These are phyloP conservation scores for Nannochloris sp. DNA, from an alignment of 139 green algal genomes.

Conservation along the genomic window DNA sequence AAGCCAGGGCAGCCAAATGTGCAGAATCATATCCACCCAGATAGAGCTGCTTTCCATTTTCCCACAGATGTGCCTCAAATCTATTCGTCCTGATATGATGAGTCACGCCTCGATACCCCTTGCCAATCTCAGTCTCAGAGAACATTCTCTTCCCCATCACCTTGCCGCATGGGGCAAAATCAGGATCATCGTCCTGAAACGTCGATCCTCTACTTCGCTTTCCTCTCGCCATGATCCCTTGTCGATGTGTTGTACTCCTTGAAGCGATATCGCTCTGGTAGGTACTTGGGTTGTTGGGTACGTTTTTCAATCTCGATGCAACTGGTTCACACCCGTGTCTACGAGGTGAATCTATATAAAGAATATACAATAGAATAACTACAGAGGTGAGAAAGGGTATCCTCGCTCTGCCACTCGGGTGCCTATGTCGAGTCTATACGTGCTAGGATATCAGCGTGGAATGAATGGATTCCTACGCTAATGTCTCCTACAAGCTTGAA, in stretches of 20 bases:
- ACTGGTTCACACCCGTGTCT: too few relatives aligned
- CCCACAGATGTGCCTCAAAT: conserved; percentile 12
- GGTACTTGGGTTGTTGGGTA: too few relatives aligned
- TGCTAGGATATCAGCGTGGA: too few relatives aligned
- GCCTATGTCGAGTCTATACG: too few relatives aligned
- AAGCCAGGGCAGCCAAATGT: conserved; percentile 12
- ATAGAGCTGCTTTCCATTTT: conserved; percentile 19
- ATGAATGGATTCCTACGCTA: too few relatives aligned
- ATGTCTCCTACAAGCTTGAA: too few relatives aligned
- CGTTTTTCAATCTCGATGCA: too few relatives aligned
- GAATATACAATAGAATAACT: too few relatives aligned
- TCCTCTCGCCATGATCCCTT: not conserved
- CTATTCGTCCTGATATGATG: conserved; percentile 19
- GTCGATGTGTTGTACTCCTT: not conserved
- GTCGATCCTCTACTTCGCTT: not conserved
- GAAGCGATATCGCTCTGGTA: too few relatives aligned
- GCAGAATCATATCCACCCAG: conserved; percentile 10
- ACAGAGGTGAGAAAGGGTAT: too few relatives aligned
- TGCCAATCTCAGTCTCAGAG: not conserved
- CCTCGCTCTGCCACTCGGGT: too few relatives aligned
- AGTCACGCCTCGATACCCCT: conserved; percentile 14
- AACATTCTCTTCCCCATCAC: not conserved
- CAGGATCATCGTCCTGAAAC: conserved; percentile 9
- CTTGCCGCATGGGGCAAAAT: not conserved
- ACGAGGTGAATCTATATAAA: too few relatives aligned